Conservation (phyloP, 2,329 filamentous ascomycete genomes). For the Geosmithia morbida region DNA sequence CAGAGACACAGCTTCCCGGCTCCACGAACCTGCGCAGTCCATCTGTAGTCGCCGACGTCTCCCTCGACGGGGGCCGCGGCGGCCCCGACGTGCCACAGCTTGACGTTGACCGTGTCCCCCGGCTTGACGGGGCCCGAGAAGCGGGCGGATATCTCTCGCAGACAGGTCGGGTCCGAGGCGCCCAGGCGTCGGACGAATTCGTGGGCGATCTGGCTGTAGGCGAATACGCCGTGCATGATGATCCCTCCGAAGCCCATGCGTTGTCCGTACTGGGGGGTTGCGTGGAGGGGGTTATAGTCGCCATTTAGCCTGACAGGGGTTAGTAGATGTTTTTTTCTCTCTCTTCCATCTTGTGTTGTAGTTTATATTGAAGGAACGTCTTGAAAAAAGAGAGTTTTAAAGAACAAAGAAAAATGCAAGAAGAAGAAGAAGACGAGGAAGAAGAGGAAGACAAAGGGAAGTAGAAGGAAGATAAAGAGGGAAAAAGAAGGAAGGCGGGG, state of each 20-base stretch:
- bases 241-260: constrained; percentile 73
- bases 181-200: constrained; percentile 27
- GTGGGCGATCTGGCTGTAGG: constrained; percentile 61
- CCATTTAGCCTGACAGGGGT: constrained; percentile 67
- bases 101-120: constrained; percentile 1
- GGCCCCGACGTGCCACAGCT: constrained; percentile 2
- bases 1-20: constrained; percentile 1
- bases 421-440: too few species aligned
- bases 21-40: constrained; percentile 1
- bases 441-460: too few species aligned
- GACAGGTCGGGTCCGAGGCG: background rate
- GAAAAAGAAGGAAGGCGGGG: too few species aligned
- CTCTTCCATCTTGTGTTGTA: too few species aligned
- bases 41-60: background rate
- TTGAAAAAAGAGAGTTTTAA: too few species aligned
- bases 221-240: constrained; percentile 71
- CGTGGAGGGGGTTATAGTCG: constrained; percentile 76
- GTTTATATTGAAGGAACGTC: too few species aligned
- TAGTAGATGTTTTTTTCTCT: too few species aligned
- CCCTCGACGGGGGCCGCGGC: background rate
- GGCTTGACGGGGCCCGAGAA: constrained; percentile 5
- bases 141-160: constrained; percentile 4
- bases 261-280: constrained; percentile 58
- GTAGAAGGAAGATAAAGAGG: too few species aligned
- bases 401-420: too few species aligned